Evolutionary conservation across 257 asterid genomes (phyloP), one percentile per base, ranked within the genome.

Genomic region (Scutellaria galericulata): DNA sequence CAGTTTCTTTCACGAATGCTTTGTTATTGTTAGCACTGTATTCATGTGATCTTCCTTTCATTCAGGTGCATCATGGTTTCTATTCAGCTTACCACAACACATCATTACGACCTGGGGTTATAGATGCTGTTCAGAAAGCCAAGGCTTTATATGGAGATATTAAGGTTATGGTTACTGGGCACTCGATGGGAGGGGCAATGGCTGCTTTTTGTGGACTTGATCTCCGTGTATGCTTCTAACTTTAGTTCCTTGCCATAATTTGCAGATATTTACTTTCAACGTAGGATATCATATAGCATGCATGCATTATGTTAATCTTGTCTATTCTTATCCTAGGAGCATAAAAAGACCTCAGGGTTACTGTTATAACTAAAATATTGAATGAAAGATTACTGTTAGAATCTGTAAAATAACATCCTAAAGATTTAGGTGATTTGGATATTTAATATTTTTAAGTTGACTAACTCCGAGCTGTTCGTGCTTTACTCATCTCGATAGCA

Each of bases 171-270:
- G 87, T 85, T 61, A 92, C 98, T 22, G 99, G 99, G 56, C 99
- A 95, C 81, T 95, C 99, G n/a, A 95, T 95, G 99, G 99, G 99
- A 80, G 99, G 98, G 65, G 99, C 98, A 53, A 95, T 95, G 76
- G 99, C 96, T 61, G 91, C 96, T 69, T 80, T 95, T 58, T 95
- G 99, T 70, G 99, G 85, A 15, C 93, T 95, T 73, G 99, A 95
- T 87, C 94, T 95, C 63, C 80, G 53, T 54, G 99, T 95, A 87
- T 63, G 37, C 52, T 10, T 66, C 81, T 69, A 42, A 71, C 76
- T 66, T 67, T 35, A 15, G 10, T 39, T 45, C 9, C 37, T 66
- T 31, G 53, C 37, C 37, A 31, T 31, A 31, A 31, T 31, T 31
- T 31, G 37, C 37, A 31, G 37, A 31, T 31, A 31, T 31, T 31